A percentile compares a stretch with the other conserved stretches of the same genome.
phyloP scores from a whole-genome alignment of 768 basidiomycete genomes.

The Tylopilus vinaceipallidus region DNA sequence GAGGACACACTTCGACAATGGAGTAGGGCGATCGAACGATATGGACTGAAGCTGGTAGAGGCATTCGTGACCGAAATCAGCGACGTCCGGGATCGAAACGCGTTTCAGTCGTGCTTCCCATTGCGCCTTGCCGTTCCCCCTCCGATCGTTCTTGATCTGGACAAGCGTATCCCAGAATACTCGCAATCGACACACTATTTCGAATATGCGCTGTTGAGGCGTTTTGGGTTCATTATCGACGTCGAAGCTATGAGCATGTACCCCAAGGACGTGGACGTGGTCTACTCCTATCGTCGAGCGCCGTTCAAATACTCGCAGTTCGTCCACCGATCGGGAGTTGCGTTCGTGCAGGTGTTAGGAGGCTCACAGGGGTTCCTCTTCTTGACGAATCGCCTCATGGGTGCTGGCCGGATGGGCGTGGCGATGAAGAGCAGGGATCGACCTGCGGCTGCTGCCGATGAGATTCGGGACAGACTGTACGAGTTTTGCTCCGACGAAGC shows the following conservation, averaged over 20 bases:
- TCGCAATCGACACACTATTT: constrained; percentile 70
- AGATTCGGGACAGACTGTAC: constrained; percentile 57
- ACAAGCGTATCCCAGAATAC: constrained; percentile 65
- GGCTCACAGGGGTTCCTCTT: constrained; percentile 81
- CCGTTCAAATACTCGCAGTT: constrained; percentile 85
- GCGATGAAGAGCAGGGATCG: constrained; percentile 53
- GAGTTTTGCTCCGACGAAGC: constrained; percentile 62
- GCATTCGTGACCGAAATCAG: constrained; percentile 90
- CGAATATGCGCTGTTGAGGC: constrained; percentile 72
- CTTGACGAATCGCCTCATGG: constrained; percentile 85
- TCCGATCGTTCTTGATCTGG: constrained; percentile 65
- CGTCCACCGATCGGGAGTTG: constrained; percentile 86
- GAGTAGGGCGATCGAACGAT: constrained; percentile 80
- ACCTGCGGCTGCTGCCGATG: constrained; percentile 58
- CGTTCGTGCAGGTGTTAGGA: constrained; percentile 86
- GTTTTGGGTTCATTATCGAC: constrained; percentile 81
- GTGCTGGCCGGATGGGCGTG: constrained; percentile 60
- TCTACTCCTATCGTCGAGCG: constrained; percentile 85
- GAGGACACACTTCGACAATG: constrained; percentile 85
- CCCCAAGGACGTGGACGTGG: constrained; percentile 76
- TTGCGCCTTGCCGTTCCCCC: constrained; percentile 76
- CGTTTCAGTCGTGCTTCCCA: constrained; percentile 90
- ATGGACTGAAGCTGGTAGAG: constrained; percentile 90
- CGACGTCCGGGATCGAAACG: constrained; percentile 80
- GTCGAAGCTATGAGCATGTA: constrained; percentile 78